Evolutionary conservation across 2,329 filamentous ascomycete species (phyloP), one percentile per base, ranked within the genome.

Genomic region (Talaromyces sp.): DNA sequence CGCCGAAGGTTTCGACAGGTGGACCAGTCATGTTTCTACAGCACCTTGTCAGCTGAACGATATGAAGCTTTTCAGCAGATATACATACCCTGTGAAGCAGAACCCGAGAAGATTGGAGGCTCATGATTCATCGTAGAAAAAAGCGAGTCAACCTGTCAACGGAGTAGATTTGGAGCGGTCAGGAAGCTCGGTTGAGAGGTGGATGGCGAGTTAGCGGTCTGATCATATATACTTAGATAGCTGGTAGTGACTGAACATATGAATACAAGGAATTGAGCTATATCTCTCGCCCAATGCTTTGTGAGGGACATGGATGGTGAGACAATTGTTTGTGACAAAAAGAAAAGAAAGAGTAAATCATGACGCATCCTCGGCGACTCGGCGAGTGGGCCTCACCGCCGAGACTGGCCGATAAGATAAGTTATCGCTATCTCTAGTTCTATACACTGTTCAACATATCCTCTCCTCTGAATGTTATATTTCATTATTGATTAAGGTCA

Each of bases 91-190:
- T 63, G 64, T 43, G 13, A 34, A 63, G 47, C 5, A 62, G 15
- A 58, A 58, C 17, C 17, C 47, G 62, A 5, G 43, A 51, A 51
- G 59, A 47, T 38, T 66, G 64, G 43, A 61, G 61, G 64, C 64
- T 66, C 64, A 66, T 66, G 64, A 66, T 54, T 63, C 64, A 66
- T 66, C 45, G 34, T 66, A 53, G 31, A 34, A 53, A 34, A 53
- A 25, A 17, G 8, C 25, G 8, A 43, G 31, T 56, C 53, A 54
- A 22, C 15, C 38, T 22, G 17, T 38, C n/a, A 40, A 43, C 36
- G n/a, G 19, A 38, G 36, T 31, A 38, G 10, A 27, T n/a, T 59
- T 15, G 56, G 31, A 36, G 61, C 61, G 61, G 49, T 58, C 49
- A 56, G 51, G 49, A 63, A 38, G 13, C 43, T 34, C 29, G 19